A percentile compares a stretch with the other conserved stretches of the same genome.
Conservation (phyloP, 148 eudicot species). For the Rheum nobile region DNA sequence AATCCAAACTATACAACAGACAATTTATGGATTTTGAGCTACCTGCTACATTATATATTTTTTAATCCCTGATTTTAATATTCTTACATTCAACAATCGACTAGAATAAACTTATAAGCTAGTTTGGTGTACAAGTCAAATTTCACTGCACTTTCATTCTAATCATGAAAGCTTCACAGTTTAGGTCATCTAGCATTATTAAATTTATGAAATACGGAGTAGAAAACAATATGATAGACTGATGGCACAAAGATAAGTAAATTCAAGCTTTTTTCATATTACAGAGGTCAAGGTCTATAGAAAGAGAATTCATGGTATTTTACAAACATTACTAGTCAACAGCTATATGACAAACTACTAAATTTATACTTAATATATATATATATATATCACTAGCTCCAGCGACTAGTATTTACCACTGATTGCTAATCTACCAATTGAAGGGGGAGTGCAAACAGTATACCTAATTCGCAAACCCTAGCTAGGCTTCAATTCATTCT, state of each 20-base stretch:
- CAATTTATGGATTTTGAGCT: background rate
- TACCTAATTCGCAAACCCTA: conserved; percentile 4
- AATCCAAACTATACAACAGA: background rate
- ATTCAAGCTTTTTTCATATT: background rate
- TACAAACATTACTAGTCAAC: background rate
- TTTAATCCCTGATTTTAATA: background rate
- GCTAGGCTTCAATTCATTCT: background rate
- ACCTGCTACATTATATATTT: background rate
- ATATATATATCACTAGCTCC: background rate
- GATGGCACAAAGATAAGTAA: background rate
- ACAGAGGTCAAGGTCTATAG: background rate
- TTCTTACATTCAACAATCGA: background rate
- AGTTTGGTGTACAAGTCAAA: background rate
- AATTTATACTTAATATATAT: background rate
- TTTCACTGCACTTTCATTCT: background rate
- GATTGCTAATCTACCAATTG: background rate
- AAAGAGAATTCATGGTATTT: background rate
- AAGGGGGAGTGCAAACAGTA: background rate
- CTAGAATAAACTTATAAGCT: background rate
- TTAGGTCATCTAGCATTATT: background rate
- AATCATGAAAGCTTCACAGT: background rate
- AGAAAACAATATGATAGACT: too few relatives aligned
- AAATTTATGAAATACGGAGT: too few relatives aligned
- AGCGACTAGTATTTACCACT: background rate
- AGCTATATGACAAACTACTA: background rate